Percentiles rank a stretch among this genome's conserved stretches.
Conservation (phyloP, 441 rosid genomes). For the Gossypium gossypioides region DNA sequence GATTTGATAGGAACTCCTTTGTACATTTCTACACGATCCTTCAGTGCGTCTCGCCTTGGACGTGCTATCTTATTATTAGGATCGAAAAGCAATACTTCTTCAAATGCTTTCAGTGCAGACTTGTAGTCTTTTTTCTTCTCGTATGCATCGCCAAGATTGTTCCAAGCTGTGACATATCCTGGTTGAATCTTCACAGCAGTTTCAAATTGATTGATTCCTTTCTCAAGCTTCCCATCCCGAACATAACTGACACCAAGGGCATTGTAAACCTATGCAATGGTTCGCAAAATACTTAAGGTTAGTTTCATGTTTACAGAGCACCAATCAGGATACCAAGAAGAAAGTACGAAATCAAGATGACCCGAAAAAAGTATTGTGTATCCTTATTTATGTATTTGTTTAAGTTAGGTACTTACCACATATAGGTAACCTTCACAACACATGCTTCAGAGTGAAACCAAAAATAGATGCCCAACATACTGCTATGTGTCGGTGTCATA, state of each 20-base stretch:
- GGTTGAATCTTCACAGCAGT: conserved; percentile 83
- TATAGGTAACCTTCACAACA: not conserved
- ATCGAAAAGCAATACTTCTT: conserved; percentile 81
- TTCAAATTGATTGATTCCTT: conserved; percentile 75
- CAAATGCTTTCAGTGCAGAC: conserved; percentile 77
- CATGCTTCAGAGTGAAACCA: not conserved
- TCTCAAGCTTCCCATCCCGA: conserved; percentile 74
- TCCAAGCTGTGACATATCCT: conserved; percentile 94
- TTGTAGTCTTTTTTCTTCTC: conserved; percentile 76
- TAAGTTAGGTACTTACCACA: not conserved
- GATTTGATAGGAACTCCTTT: conserved; percentile 71
- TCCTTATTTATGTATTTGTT: too few species aligned
- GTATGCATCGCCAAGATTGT: conserved; percentile 93
- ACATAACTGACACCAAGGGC: conserved; percentile 70
- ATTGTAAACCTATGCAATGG: conserved; percentile 45
- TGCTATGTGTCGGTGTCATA: too few species aligned
- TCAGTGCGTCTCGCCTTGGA: conserved; percentile 68
- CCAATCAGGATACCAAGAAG: not conserved
- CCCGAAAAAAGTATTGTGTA: too few species aligned
- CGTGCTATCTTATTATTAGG: conserved; percentile 82
- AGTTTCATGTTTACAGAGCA: not conserved
- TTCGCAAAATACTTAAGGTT: not conserved
- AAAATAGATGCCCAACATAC: not conserved
- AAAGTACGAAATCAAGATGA: not conserved
- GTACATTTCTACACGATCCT: conserved; percentile 62